Percentiles rank a stretch among this genome's conserved stretches.
Conservation (phyloP, 129 eudicot species). For the Escallonia herrerae region DNA sequence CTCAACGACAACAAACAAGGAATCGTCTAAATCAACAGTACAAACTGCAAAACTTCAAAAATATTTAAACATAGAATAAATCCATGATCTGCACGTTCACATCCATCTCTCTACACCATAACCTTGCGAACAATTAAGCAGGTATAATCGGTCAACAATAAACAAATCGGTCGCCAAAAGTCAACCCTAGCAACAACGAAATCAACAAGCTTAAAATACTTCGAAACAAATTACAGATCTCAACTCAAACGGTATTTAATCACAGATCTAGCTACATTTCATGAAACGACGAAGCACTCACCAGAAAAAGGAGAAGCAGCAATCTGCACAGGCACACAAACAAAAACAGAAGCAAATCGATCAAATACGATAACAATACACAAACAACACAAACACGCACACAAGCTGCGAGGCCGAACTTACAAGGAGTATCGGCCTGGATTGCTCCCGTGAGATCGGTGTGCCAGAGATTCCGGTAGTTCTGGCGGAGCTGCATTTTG, state of each 20-base stretch:
- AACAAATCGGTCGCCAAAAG: slow-evolving; percentile 6
- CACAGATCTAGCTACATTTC: slow-evolving; percentile 1
- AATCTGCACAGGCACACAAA: slow-evolving; percentile 43
- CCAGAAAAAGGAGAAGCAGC: slow-evolving; percentile 84
- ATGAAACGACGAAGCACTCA: slow-evolving; percentile 18
- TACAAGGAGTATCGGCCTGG: slow-evolving; percentile 78
- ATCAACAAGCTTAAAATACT: not conserved
- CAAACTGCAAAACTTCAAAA: too few species aligned
- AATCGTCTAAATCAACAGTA: too few species aligned
- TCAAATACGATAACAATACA: not conserved
- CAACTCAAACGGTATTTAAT: not conserved
- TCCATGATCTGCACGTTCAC: not conserved
- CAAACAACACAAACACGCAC: too few species aligned
- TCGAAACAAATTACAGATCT: not conserved
- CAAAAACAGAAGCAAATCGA: not conserved
- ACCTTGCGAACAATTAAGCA: not conserved
- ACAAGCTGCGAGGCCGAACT: too few species aligned
- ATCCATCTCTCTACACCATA: not conserved
- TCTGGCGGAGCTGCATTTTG: slow-evolving; percentile 81
- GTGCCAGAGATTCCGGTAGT: slow-evolving; percentile 87
- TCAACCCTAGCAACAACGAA: slow-evolving; percentile 14
- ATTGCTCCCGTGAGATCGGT: slow-evolving; percentile 73
- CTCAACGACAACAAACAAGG: too few species aligned
- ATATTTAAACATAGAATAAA: too few species aligned
- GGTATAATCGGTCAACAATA: not conserved